Percentiles rank a stretch among this genome's conserved stretches.
Evolutionary conservation across 495 filamentous ascomycete species (phyloP).

Genomic region (Chaetomium fimeti): DNA sequence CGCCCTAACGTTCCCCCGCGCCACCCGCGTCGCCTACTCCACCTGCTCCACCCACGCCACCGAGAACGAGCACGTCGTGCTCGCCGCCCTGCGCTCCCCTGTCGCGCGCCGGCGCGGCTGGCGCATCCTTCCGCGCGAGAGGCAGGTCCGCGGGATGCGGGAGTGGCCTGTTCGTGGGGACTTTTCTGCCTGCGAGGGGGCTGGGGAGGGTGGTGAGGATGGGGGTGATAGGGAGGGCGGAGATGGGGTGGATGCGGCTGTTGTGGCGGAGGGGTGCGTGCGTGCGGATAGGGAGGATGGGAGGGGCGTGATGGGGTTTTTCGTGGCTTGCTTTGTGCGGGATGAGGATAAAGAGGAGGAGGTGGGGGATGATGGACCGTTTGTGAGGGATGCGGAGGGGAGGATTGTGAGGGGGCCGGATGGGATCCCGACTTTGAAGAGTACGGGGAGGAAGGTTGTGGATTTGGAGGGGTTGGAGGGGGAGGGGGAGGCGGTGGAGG

Average conservation of each 20-base stretch:
- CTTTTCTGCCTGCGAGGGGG: conserved; percentile 60
- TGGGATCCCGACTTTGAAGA: conserved; percentile 45
- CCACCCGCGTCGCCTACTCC: conserved; percentile 76
- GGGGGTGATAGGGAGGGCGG: conserved; percentile 55
- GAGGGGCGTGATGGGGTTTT: conserved; percentile 60
- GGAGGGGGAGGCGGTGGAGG: conserved; percentile 32
- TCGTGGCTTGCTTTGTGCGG: conserved; percentile 49
- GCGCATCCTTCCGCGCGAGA: conserved; percentile 65
- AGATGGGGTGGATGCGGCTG: conserved; percentile 50
- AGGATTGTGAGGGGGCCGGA: conserved; percentile 38
- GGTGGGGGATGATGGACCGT: conserved; percentile 36
- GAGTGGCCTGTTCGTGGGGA: conserved; percentile 72
- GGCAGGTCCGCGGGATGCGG: conserved; percentile 68
- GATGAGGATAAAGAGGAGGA: conserved; percentile 26
- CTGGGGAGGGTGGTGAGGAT: conserved; percentile 25
- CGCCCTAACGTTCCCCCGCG: conserved; percentile 78
- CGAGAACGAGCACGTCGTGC: conserved; percentile 86
- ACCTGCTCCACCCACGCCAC: conserved; percentile 84
- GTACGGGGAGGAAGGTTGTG: conserved; percentile 27
- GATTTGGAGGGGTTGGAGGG: conserved; percentile 31
- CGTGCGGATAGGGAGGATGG: conserved; percentile 76
- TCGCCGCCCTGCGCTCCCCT: conserved; percentile 61
- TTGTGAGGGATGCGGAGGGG: conserved; percentile 40
- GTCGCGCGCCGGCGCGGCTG: conserved; percentile 70
- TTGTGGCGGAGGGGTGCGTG: conserved; percentile 64